Evolutionary conservation across 306 rosid genomes (phyloP).

Genomic region (Sicyos baderoa): DNA sequence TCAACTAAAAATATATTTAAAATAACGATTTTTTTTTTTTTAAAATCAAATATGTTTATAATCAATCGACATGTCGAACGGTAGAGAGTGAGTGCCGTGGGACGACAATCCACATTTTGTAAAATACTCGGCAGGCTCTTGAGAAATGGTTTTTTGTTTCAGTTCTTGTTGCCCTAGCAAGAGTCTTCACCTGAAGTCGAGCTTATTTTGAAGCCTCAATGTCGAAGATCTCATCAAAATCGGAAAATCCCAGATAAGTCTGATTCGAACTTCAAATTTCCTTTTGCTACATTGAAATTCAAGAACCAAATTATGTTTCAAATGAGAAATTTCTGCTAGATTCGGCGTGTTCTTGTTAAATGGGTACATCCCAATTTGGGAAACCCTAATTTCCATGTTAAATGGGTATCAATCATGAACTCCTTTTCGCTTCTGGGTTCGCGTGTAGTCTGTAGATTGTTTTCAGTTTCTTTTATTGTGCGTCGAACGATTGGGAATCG

Average conservation of each 20-base stretch:
- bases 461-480: constrained; percentile 31
- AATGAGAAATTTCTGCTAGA: not conserved
- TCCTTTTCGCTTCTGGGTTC: constrained; percentile 41
- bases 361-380: constrained; percentile 4
- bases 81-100: not conserved
- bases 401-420: constrained; percentile 37
- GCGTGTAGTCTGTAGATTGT: constrained; percentile 27
- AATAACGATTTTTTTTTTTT: too few species aligned
- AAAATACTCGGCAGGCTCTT: too few species aligned
- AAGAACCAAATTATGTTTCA: not conserved
- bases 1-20: too few species aligned
- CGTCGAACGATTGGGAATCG: constrained; percentile 37
- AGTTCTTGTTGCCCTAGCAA: constrained; percentile 1
- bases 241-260: constrained; percentile 13
- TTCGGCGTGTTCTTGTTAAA: constrained; percentile 15
- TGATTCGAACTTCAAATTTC: not conserved
- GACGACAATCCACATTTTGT: constrained; percentile 6
- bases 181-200: not conserved
- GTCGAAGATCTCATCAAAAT: constrained; percentile 4
- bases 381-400: not conserved
- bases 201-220: not conserved
- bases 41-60: not conserved
- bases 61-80: constrained; percentile 11
- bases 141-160: not conserved
- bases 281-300: not conserved